Conservation (phyloP, 2,329 filamentous ascomycete species). For the Fusarium ambrosium region DNA sequence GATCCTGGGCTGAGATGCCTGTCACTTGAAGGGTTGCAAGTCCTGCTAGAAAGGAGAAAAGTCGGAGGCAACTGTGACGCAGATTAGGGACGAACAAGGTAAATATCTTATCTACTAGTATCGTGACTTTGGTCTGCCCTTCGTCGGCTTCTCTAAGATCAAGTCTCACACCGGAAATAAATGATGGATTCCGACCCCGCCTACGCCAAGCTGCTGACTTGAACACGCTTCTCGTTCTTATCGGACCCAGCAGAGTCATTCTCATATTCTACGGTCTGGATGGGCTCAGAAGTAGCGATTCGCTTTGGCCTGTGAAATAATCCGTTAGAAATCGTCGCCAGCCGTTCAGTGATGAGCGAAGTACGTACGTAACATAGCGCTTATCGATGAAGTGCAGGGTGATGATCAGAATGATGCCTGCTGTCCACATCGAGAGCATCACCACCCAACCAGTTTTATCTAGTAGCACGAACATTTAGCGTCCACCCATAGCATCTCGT, state of each 20-base stretch:
- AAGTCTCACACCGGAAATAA: fast-evolving
- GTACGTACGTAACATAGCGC: constrained; percentile 1
- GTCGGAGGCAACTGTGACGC: background rate
- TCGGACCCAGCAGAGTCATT: background rate
- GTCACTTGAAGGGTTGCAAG: background rate
- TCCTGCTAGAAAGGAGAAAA: background rate
- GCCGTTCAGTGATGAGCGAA: fast-evolving
- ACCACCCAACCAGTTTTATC: constrained; percentile 3
- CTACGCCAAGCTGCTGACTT: background rate
- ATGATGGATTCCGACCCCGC: fast-evolving
- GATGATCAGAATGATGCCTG: background rate
- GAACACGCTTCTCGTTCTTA: background rate
- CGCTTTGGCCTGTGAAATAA: background rate
- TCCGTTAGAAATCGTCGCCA: background rate
- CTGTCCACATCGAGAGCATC: background rate
- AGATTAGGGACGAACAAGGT: too few relatives aligned
- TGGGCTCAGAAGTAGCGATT: background rate
- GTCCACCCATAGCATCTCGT: background rate
- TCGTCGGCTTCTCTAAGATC: background rate
- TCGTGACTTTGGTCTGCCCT: background rate
- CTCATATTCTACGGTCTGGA: background rate
- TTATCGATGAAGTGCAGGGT: background rate
- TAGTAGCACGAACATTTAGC: background rate
- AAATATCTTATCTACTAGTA: background rate
- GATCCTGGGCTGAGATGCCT: background rate